Evolutionary conservation across 2,329 filamentous ascomycete species (phyloP), one percentile per base, ranked within the genome.

Genomic region (Epichloe aotearoae): DNA sequence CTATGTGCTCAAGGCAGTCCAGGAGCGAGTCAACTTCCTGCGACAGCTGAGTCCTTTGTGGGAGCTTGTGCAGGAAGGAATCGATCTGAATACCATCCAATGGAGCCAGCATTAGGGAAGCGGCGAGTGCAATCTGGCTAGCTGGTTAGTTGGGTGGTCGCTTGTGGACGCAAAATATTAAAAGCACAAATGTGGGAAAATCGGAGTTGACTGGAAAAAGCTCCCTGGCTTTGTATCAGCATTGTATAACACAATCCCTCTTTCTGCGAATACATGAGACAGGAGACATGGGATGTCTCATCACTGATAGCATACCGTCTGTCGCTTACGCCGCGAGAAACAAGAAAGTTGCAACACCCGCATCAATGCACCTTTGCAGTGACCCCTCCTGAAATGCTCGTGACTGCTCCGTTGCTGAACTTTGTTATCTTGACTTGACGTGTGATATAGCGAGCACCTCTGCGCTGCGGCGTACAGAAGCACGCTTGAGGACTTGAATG

Each of bases 51-150:
- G 90, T 65, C 93, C 93, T 39, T 72, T 98, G 52, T 98, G 93
- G 93, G 93, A 98, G 70, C 72, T 98, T 57, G 93, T 98, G 12
- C 93, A 98, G 71, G 93, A 98, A 67, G 93, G 93, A 15, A 80
- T 98, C 56, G 93, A 95, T 64, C 72, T 98, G 58, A 87, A 94
- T 69, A 95, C 88, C 42, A 98, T 98, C 62, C 84, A 98, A 71
- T 98, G 93, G 93, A 95, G 86, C 65, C 90, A 96, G 73, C 93
- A 98, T 69, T 97, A 74, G 78, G 53, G 6, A 17, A 4, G 38
- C 7, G 12, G 12, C 12, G 17, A 12, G 12, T 5, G n/a, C 12
- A 6, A 33, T 19, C 15, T 41, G 42, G 10, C 30, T 36, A 23
- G 15, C 45, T 26, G 44, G 12, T 6, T 38, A 4, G 30, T 30